Conservation (phyloP, 345 rosid genomes). For the Erysimum cheiranthoides region DNA sequence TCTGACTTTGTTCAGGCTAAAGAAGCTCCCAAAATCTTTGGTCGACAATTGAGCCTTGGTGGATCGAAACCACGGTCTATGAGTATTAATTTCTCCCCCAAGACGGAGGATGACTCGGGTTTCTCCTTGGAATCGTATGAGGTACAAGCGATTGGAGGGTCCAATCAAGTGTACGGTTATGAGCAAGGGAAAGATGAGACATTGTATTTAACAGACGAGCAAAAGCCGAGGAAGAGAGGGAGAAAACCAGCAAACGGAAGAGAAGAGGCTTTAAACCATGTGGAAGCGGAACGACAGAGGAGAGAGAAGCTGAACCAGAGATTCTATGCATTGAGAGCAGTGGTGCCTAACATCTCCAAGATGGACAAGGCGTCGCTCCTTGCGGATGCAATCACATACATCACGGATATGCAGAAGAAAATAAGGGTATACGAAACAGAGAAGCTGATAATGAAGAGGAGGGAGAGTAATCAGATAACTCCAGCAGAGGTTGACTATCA, state of each 20-base stretch:
- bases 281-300: constrained; percentile 95
- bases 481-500: constrained; percentile 76
- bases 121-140: constrained; percentile 66
- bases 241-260: constrained; percentile 98
- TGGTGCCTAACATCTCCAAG: constrained; percentile 93
- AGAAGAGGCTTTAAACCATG: constrained; percentile 94
- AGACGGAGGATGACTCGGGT: constrained; percentile 80
- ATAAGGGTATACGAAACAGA: constrained; percentile 81
- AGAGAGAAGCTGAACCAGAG: constrained; percentile 97
- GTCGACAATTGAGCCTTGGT: constrained; percentile 83
- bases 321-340: constrained; percentile 88
- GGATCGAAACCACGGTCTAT: constrained; percentile 67
- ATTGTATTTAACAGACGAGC: constrained; percentile 63
- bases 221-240: constrained; percentile 94
- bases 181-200: constrained; percentile 72
- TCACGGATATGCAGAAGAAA: constrained; percentile 82
- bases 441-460: constrained; percentile 57
- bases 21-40: constrained; percentile 79
- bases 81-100: constrained; percentile 82
- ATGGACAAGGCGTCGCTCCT: constrained; percentile 97
- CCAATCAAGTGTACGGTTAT: constrained; percentile 64
- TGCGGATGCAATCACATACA: constrained; percentile 85
- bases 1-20: constrained; percentile 62
- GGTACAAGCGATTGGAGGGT: constrained; percentile 52
- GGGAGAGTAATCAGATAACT: constrained; percentile 48